A percentile compares a stretch with the other conserved stretches of the same genome.
Evolutionary conservation across 2,329 filamentous ascomycete species (phyloP).

Genomic region (Monosporascus sp.): DNA sequence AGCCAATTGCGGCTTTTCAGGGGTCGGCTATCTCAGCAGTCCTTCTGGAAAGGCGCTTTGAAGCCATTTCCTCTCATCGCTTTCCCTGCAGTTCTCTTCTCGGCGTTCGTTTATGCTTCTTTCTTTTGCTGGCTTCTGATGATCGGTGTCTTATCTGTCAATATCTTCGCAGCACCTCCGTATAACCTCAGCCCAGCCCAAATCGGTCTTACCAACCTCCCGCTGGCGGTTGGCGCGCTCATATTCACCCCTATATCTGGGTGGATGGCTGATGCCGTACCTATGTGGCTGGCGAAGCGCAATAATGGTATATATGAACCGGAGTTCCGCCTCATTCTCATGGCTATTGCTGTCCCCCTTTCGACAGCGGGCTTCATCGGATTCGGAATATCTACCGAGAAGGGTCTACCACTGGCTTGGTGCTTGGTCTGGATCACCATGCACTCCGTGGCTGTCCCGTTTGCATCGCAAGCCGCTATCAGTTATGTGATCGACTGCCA

Average conservation of each 20-base stretch:
- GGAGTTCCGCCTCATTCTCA: slow-evolving; percentile 19
- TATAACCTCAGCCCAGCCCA: slow-evolving; percentile 17
- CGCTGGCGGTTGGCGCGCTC: slow-evolving; percentile 14
- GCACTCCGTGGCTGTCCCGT: slow-evolving; percentile 18
- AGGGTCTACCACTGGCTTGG: slow-evolving; percentile 13
- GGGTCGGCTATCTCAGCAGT: slow-evolving; percentile 20
- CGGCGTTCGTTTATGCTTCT: slow-evolving; percentile 19
- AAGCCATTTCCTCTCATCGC: slow-evolving; percentile 23
- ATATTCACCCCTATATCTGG: slow-evolving; percentile 18
- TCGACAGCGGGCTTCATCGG: slow-evolving; percentile 18
- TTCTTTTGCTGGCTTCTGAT: slow-evolving; percentile 21
- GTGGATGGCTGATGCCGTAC: slow-evolving; percentile 19
- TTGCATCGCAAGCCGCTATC: slow-evolving; percentile 17
- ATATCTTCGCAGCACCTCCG: slow-evolving; percentile 15
- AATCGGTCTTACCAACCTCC: slow-evolving; percentile 19
- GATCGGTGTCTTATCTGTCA: slow-evolving; percentile 19
- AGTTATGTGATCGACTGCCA: slow-evolving; percentile 22
- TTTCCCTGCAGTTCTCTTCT: slow-evolving; percentile 21
- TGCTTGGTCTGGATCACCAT: slow-evolving; percentile 19
- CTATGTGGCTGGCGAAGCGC: slow-evolving; percentile 18
- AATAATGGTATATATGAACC: slow-evolving; percentile 18
- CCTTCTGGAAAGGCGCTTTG: slow-evolving; percentile 19
- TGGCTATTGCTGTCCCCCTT: slow-evolving; percentile 14
- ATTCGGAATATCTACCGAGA: slow-evolving; percentile 10
- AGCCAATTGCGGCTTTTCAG: slow-evolving; percentile 20